Evolutionary conservation across 129 eudicot genomes (phyloP).

Genomic region (Escallonia herrerae): DNA sequence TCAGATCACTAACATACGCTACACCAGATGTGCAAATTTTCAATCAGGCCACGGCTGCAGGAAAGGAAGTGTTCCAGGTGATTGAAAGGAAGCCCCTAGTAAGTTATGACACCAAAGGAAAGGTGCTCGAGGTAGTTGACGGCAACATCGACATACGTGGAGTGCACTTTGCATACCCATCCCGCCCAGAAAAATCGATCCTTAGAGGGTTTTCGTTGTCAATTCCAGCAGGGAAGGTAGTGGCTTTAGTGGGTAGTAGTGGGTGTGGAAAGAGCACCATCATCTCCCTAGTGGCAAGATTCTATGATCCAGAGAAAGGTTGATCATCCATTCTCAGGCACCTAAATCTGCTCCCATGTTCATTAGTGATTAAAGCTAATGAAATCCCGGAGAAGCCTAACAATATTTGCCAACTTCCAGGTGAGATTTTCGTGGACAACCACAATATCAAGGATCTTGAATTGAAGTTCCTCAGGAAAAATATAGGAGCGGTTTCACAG

Average conservation of each 20-base stretch:
- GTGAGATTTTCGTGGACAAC: constrained; percentile 61
- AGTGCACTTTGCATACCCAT: constrained; percentile 70
- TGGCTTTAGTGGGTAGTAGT: constrained; percentile 79
- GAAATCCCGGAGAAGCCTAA: constrained; percentile 5
- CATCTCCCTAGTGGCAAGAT: constrained; percentile 66
- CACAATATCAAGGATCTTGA: constrained; percentile 65
- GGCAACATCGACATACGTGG: constrained; percentile 56
- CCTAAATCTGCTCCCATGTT: too few species aligned
- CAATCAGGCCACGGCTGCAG: constrained; percentile 87
- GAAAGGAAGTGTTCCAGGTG: constrained; percentile 76
- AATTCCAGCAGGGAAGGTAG: constrained; percentile 79
- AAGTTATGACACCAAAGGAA: constrained; percentile 45
- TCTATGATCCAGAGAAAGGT: constrained; percentile 78
- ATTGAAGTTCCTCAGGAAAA: constrained; percentile 58
- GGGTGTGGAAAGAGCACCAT: constrained; percentile 93
- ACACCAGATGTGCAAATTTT: constrained; percentile 90
- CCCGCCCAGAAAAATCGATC: constrained; percentile 48
- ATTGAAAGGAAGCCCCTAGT: constrained; percentile 52
- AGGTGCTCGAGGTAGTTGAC: constrained; percentile 32
- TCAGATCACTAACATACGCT: constrained; percentile 78
- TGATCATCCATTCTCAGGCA: neutral
- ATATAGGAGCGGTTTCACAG: constrained; percentile 77
- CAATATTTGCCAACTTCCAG: constrained; percentile 20
- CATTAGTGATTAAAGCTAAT: too few species aligned
- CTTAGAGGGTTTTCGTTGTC: constrained; percentile 76